Base-by-base conservation (phyloP, 2,329 filamentous ascomycete genomes). In the Plectosphaerella plurivora region DNA sequence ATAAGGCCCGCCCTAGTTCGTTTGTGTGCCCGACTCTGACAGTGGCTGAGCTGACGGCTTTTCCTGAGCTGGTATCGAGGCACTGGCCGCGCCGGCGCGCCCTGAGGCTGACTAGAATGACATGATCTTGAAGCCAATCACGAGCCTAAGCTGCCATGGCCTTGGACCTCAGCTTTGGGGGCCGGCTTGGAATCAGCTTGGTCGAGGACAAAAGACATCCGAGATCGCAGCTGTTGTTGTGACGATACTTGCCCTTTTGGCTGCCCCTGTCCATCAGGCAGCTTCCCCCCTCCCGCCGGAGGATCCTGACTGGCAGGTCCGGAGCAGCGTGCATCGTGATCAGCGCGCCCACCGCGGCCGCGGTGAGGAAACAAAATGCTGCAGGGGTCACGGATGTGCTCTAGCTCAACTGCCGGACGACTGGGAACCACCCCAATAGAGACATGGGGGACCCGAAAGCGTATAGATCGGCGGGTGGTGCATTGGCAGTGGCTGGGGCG, bases 351-450 rank as follows among this genome's bases (percentile, higher is more conserved):
- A 41, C 15, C 37, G 16, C 12, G 37, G 22, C 8, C 28, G 11
- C 9, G 8, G 28, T 33, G 28, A 8, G 28, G 28, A 33, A 33
- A 33, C 28, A 33, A 33, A 12, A 10, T 12, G 28, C 28, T 12
- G 15, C 47, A 49, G 47, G 47, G 47, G 47, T 37, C 35, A 49
- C 47, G 22, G 25, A 49, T 39, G 36, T 20, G 47, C 39, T 35
- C 47, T 49, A 49, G 47, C 36, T 41, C 47, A 14, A 22, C 47
- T 14, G 37, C 47, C 37, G 47, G 47, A 39, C 35, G 33, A 35
- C 18, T 39, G 36, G 36, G 47, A 25, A 10, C 45, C 39, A 39
- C n/a, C 47, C 47, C 33, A 49, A 49, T 41, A 22, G 47, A 49
- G 47, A 39, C 47, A 39, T 28, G 36, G 36, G 33, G 18, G 35